Conservation (phyloP, 108 stramenopile genomes). For the Cyclotella cryptica region DNA sequence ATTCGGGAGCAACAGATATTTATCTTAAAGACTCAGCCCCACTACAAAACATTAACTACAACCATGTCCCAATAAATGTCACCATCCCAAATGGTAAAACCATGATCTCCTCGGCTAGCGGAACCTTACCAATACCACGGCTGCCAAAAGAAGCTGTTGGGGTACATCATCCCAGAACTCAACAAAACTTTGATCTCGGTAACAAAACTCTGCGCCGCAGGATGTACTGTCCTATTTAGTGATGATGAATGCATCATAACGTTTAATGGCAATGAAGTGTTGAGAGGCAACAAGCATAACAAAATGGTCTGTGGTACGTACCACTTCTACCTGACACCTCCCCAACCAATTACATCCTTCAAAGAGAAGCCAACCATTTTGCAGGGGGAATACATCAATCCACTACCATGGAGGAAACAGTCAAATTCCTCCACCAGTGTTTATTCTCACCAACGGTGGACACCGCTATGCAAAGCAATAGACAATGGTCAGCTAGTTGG, state of each 20-base stretch:
- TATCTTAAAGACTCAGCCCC: not conserved
- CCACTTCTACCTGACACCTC: not conserved
- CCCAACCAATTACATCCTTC: too few relatives aligned
- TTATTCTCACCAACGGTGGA: not conserved
- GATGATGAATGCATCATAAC: not conserved
- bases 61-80: not conserved
- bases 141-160: not conserved
- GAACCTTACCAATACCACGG: not conserved
- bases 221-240: not conserved
- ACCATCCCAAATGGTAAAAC: not conserved
- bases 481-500: not conserved
- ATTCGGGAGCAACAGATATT: not conserved
- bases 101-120: not conserved
- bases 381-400: not conserved
- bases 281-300: not conserved
- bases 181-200: conserved; percentile 7
- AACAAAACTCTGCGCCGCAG: not conserved
- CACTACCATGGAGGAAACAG: not conserved
- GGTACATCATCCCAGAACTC: not conserved
- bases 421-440: conserved; percentile 7
- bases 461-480: conserved; percentile 5
- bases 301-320: conserved; percentile 4
- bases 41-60: too few relatives aligned
- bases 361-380: not conserved
- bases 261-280: not conserved